Percentiles rank a stretch among this genome's conserved stretches.
phyloP scores from a whole-genome alignment of 2,329 filamentous ascomycete genomes.

The Paecilomyces fulvus region DNA sequence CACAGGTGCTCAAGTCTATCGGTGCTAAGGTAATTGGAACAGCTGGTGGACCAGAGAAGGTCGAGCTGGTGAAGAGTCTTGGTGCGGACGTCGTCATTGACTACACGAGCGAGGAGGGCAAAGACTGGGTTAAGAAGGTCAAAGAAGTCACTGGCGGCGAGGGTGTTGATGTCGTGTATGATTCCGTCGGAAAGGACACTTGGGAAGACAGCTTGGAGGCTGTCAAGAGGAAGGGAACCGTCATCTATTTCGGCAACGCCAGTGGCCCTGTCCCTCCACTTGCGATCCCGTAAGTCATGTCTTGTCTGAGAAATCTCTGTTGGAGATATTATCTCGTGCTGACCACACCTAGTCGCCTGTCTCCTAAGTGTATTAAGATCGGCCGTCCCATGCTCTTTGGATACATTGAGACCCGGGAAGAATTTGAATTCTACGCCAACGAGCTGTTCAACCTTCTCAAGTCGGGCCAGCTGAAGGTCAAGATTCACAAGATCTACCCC shows the following conservation, averaged over 20 bases:
- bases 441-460: slow-evolving; percentile 63
- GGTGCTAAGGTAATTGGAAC: slow-evolving; percentile 76
- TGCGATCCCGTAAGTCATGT: slow-evolving; percentile 48
- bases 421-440: slow-evolving; percentile 59
- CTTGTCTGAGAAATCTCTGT: slow-evolving; percentile 19
- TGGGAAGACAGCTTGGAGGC: slow-evolving; percentile 71
- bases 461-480: slow-evolving; percentile 61
- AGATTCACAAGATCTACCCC: slow-evolving; percentile 69
- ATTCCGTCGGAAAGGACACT: slow-evolving; percentile 76
- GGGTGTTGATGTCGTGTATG: slow-evolving; percentile 71
- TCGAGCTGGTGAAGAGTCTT: slow-evolving; percentile 54
- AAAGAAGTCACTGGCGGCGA: slow-evolving; percentile 73
- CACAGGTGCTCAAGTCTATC: slow-evolving; percentile 62
- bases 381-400: slow-evolving; percentile 64
- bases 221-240: slow-evolving; percentile 65
- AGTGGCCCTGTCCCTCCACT: slow-evolving; percentile 69
- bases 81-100: slow-evolving; percentile 67
- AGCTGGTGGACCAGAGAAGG: slow-evolving; percentile 64
- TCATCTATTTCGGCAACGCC: slow-evolving; percentile 76
- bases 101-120: slow-evolving; percentile 74
- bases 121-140: slow-evolving; percentile 68
- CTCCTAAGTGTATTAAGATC: slow-evolving; percentile 68
- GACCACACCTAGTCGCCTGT: slow-evolving; percentile 10
- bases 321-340: slow-evolving; percentile 3
- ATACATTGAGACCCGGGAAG: slow-evolving; percentile 62